Conservation (phyloP, 148 eudicot genomes). For the Nepenthes mirabilis region DNA sequence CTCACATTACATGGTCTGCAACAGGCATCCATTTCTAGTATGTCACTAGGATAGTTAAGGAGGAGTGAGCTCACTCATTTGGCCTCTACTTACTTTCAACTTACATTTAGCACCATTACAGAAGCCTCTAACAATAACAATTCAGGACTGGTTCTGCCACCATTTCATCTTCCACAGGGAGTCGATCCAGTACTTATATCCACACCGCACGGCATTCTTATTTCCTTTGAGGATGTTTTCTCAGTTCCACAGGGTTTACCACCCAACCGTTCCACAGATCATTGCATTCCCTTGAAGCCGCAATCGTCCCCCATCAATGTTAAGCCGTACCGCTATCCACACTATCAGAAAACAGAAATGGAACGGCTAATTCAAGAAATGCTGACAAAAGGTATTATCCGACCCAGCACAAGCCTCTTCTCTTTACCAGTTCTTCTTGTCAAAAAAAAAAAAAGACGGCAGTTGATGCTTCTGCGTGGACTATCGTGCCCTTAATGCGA, state of each 20-base stretch:
- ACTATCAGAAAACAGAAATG: neutral
- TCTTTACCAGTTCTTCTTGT: neutral
- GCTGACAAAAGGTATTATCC: neutral
- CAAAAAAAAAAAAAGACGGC: neutral
- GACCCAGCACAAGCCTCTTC: neutral
- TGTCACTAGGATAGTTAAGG: no score
- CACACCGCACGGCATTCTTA: no score
- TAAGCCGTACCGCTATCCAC: neutral
- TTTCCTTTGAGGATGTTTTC: no score
- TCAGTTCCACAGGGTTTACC: neutral
- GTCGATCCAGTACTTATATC: no score
- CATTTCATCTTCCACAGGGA: no score
- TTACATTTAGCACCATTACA: no score
- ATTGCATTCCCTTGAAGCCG: neutral
- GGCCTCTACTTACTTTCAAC: no score
- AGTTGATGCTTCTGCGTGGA: neutral
- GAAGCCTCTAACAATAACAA: no score
- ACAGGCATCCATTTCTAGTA: no score
- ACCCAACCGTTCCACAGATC: neutral
- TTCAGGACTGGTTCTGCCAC: no score
- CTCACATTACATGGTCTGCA: no score
- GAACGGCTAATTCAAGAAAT: neutral
- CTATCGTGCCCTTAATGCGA: neutral
- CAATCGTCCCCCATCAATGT: neutral
- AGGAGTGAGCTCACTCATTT: no score